Base-by-base conservation (phyloP, 2,329 filamentous ascomycete genomes). In the Penicillium sp. region DNA sequence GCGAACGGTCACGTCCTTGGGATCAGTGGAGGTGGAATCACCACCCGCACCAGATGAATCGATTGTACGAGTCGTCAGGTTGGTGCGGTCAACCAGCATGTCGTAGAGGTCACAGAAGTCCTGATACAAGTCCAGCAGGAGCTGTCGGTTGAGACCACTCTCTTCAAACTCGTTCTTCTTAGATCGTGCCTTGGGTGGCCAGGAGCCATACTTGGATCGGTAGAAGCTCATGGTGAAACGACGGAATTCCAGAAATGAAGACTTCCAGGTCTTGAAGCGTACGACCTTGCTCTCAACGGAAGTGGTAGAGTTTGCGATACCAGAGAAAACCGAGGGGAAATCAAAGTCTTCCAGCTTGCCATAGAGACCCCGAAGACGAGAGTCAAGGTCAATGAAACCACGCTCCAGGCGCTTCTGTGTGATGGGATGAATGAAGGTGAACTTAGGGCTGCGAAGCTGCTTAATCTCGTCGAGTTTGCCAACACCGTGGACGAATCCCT, bases 81-180 rank as follows among this genome's bases (percentile, higher is more conserved):
- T 83, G 23, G 83, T 83, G 21, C 92, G 87, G 71, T 97, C 91
- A 5, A 91, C 94, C 13, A 96, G 77, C 54, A 96, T 79, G 67
- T 97, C 92, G 73, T 97, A 97, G 14, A 97, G 79, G 34, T 87
- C 85, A 63, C 90, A 90, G 66, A 97, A 85, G 70, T 99, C 93
- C 23, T 86, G 83, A 74, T 97, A 97, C 8, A 97, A 77, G 39
- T 90, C 87, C 68, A 86, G 86, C 37, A 97, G 79, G 5, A 96
- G 90, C 40, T 91, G 75, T 21, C 94, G 84, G 72, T 97, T 97
- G 19, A 97, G 81, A 0, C 93, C 93, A 62, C 86, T 90, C 63
- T 92, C 91, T 24, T 89, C 87, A 60, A 96, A 91, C 1, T 87
- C 84, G 69, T 96, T 96, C 82, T 95, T 96, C 81, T 95, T 96